Base-by-base conservation (phyloP, 305 asterid species). In the Withania somnifera region DNA sequence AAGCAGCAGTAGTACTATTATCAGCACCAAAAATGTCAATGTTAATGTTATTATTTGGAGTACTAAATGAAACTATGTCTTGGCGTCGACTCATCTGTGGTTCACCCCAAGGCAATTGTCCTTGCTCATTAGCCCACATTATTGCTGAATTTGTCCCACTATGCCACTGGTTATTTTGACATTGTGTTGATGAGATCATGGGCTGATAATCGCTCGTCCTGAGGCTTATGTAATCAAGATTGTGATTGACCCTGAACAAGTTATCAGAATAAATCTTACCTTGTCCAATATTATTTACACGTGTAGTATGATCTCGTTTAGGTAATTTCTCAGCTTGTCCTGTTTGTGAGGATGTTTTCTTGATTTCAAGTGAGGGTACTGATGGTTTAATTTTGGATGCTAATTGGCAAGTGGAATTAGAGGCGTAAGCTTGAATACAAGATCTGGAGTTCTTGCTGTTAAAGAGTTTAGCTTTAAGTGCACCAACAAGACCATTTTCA, bases 401-500 rank as follows among this genome's bases (percentile, higher is more conserved):
- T 45, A 50, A 36, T 66, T 64, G 42, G 56, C 42, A 11, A n/a
- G 60, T 13, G 38, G 52, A 45, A 34, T 20, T 83, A 64, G 36
- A 64, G 30, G 38, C 77, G 63, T 32, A 66, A 42, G 54, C 47
- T 78, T 83, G 85, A 68, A 64, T 78, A 69, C 40, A 34, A 3
- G 67, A 36, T 20, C 58, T 32, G 32, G 60, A 53, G 26, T 32
- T 64, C 38, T 54, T 78, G 42, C 78, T 58, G 50, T 77, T 66
- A 66, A 78, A 78, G 15, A 83, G 79, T 50, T 83, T 83, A 26
- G 85, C 83, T 78, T 78, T 66, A 4, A 83, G 83, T 36, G 85
- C 85, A 54, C 85, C 85, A 26, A 83, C 50, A 28, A 83, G 83
- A n/a, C 83, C 79, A 10, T 67, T 69, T 17, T 78, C 79, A 24